Evolutionary conservation across 352 stramenopile genomes (phyloP).

Genomic region (Aphanomyces invadans): DNA sequence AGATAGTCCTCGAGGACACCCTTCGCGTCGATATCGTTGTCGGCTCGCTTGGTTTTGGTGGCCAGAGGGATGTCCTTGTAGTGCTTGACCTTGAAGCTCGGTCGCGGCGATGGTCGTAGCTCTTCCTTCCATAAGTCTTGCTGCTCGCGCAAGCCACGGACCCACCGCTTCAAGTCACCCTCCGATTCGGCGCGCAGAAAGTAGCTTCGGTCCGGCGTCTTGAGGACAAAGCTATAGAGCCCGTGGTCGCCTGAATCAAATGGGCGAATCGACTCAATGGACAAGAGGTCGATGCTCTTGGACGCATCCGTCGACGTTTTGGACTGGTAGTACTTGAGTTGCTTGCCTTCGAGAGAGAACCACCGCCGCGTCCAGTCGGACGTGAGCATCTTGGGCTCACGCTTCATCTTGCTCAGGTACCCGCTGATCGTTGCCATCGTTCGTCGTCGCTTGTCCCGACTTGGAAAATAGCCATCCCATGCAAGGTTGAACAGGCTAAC

Average conservation of each 20-base stretch:
- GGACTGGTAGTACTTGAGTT: slow-evolving; percentile 76
- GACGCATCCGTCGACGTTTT: slow-evolving; percentile 50
- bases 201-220: slow-evolving; percentile 65
- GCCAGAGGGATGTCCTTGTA: slow-evolving; percentile 23
- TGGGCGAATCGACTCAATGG: slow-evolving; percentile 65
- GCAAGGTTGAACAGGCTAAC: too few species aligned
- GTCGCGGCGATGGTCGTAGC: slow-evolving; percentile 1
- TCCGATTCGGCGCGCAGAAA: slow-evolving; percentile 75
- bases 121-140: slow-evolving; percentile 74
- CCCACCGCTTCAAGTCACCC: slow-evolving; percentile 84
- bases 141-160: slow-evolving; percentile 69
- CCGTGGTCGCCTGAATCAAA: slow-evolving; percentile 81
- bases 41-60: slow-evolving; percentile 10
- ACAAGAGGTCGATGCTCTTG: slow-evolving; percentile 63
- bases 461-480: too few species aligned
- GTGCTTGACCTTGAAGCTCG: slow-evolving; percentile 18
- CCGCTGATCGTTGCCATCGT: slow-evolving; percentile 46
- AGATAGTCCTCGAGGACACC: neutral
- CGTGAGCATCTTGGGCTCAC: slow-evolving; percentile 52
- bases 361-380: slow-evolving; percentile 78
- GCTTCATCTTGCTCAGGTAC: slow-evolving; percentile 82
- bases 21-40: slow-evolving; percentile 6
- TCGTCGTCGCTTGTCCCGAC: neutral
- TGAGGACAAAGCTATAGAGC: slow-evolving; percentile 73
- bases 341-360: slow-evolving; percentile 61